phyloP scores from a whole-genome alignment of 2,329 filamentous ascomycete species.

The Trichoderma koningiopsis region DNA sequence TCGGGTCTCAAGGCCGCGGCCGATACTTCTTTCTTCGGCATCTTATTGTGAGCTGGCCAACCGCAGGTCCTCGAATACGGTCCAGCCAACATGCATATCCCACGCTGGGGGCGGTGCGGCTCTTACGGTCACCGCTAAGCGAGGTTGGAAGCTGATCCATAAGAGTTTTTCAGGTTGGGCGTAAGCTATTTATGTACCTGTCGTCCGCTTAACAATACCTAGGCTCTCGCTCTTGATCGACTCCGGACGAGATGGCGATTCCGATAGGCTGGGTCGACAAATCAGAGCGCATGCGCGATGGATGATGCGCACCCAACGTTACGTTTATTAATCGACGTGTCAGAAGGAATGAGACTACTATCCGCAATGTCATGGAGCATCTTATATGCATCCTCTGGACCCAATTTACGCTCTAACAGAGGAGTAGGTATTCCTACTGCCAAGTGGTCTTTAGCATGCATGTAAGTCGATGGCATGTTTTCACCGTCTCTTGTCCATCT shows the following conservation, averaged over 20 bases:
- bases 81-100: slow-evolving; percentile 13
- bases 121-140: slow-evolving; percentile 3
- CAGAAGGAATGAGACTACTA: neutral
- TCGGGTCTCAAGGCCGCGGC: slow-evolving; percentile 2
- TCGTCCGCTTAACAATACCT: neutral
- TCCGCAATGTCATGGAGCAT: neutral
- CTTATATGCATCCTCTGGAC: neutral
- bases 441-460: neutral
- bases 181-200: neutral
- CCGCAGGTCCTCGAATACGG: neutral
- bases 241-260: neutral
- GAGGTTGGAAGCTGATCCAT: neutral
- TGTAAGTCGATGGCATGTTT: neutral
- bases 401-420: neutral
- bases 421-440: neutral
- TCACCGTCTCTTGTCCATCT: neutral
- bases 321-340: neutral
- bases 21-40: neutral
- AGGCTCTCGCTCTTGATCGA: neutral
- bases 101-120: neutral
- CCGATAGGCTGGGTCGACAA: slow-evolving; percentile 16
- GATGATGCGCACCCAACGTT: neutral
- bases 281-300: neutral
- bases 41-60: neutral
- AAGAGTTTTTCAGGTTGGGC: neutral